Evolutionary conservation across 2,329 filamentous ascomycete species (phyloP), one percentile per base, ranked within the genome.

Genomic region (Pseudogymnoascus sp.): DNA sequence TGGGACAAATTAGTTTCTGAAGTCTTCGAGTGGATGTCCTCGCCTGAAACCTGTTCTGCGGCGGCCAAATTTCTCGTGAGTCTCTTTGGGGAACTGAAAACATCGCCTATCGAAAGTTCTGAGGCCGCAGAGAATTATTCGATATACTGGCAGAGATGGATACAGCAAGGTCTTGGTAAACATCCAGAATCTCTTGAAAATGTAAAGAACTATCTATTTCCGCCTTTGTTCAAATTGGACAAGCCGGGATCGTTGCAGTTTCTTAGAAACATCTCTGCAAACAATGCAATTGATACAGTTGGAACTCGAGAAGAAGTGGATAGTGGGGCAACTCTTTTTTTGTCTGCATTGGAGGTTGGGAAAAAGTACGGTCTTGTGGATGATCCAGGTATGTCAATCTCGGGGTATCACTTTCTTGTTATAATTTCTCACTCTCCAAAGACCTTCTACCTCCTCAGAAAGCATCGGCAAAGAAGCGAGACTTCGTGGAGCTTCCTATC

Each of bases 351-450:
- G 47, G 86, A 90, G 67, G 81, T 86, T 14, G 88, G 86, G 12
- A 91, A 90, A 74, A 88, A 88, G 70, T 77, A 82, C 39, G 87
- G 87, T 1, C 75, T 90, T 16, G 84, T 91, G 1, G 86, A 87
- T 64, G 88, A 90, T 69, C 84, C 87, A 67, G 80, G 85, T 84
- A 75, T 69, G 74, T 72, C 2, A 4, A 16, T 16, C 18, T 23
- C 16, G 1, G 70, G 67, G 68, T 34, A 4, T 66, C 60, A 5
- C 68, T 57, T 21, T 12, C 65, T 66, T 40, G 61, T 67, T 16
- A 2, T 36, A 54, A 18, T 39, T 40, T 62, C 47, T 66, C 34
- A n/a, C 18, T 36, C 29, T 34, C 51, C n/a, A 34, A 57, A 68
- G 68, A 63, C 59, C 62, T 54, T 8, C 37, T 69, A 66, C 74